These are phyloP conservation scores for Purpureocillium takamizusanense DNA, from an alignment of 2,329 filamentous ascomycete species.

Conservation along the genomic window DNA sequence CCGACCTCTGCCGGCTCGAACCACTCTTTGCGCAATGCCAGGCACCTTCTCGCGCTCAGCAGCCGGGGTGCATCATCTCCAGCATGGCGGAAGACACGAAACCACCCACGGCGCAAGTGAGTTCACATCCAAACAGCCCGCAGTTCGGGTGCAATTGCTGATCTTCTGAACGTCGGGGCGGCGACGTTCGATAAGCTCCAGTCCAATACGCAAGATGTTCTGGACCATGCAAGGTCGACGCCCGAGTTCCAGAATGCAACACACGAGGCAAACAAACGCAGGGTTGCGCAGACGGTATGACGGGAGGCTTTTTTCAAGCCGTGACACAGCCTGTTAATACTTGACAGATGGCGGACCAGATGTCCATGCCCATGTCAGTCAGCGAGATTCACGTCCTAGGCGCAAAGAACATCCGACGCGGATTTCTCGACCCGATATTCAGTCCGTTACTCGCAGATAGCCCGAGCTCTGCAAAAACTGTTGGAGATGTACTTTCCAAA, in stretches of 20 bases:
- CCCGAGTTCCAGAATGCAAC: slow-evolving; percentile 25
- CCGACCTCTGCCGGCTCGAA: no score
- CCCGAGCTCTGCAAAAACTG: slow-evolving; percentile 59
- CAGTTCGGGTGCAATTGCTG: no score
- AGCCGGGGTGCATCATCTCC: slow-evolving; percentile 4
- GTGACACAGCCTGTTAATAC: slow-evolving; percentile 9
- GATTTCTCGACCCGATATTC: slow-evolving; percentile 77
- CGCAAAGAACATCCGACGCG: slow-evolving; percentile 70
- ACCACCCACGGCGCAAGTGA: slow-evolving; percentile 19
- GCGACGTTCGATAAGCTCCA: slow-evolving; percentile 28
- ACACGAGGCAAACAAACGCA: slow-evolving; percentile 29
- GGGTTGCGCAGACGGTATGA: slow-evolving; percentile 27
- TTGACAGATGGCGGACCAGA: slow-evolving; percentile 53
- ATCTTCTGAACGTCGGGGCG: no score
- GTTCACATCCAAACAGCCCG: slow-evolving; percentile 5
- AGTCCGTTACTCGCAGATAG: slow-evolving; percentile 65
- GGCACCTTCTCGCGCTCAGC: no score
- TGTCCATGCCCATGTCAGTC: slow-evolving; percentile 78
- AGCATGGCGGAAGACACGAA: slow-evolving; percentile 24
- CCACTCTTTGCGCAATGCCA: no score
- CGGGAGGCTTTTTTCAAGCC: not conserved
- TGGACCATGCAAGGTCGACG: slow-evolving; percentile 27
- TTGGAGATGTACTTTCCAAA: slow-evolving; percentile 69
- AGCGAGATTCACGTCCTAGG: slow-evolving; percentile 78
- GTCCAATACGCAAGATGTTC: slow-evolving; percentile 25